These are phyloP conservation scores for Spergularia azorica DNA, from an alignment of 179 eudicot genomes.

Conservation along the genomic window DNA sequence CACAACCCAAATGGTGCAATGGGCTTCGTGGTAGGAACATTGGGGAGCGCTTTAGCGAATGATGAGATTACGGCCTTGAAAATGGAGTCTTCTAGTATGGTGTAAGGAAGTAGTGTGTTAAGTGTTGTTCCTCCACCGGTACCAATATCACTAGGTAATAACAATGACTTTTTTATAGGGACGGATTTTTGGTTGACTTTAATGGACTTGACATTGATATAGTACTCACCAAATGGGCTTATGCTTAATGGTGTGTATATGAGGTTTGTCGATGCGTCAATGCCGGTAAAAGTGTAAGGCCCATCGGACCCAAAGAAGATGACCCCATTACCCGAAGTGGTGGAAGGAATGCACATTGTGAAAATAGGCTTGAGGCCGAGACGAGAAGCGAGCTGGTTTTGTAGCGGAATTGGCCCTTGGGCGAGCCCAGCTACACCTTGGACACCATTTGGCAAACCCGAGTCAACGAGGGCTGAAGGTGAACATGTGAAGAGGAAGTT, in stretches of 20 bases:
- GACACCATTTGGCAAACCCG: slow-evolving; percentile 36
- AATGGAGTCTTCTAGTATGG: slow-evolving; percentile 28
- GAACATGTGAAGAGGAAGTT: slow-evolving; percentile 44
- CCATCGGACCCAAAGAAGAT: slow-evolving; percentile 44
- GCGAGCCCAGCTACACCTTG: slow-evolving; percentile 46
- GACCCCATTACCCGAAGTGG: slow-evolving; percentile 22
- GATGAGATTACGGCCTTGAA: slow-evolving; percentile 32
- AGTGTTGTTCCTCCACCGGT: slow-evolving; percentile 23
- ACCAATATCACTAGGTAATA: slow-evolving; percentile 26
- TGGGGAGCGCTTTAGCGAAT: slow-evolving; percentile 25
- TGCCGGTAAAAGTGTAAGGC: slow-evolving; percentile 38
- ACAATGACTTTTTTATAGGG: slow-evolving; percentile 27
- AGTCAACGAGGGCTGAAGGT: slow-evolving; percentile 36
- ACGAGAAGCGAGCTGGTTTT: slow-evolving; percentile 33
- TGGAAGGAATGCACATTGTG: slow-evolving; percentile 39
- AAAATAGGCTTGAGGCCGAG: slow-evolving; percentile 35
- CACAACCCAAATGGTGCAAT: slow-evolving; percentile 43
- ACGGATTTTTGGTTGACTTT: slow-evolving; percentile 28
- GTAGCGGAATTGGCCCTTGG: slow-evolving; percentile 37
- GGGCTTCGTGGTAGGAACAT: slow-evolving; percentile 30
- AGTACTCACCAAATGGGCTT: slow-evolving; percentile 40
- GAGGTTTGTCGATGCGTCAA: slow-evolving; percentile 26
- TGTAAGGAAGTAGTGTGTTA: slow-evolving; percentile 28
- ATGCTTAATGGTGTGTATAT: slow-evolving; percentile 35
- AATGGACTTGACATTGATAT: slow-evolving; percentile 33